Conservation (phyloP, 441 rosid genomes). For the Euphorbia neoarborescens region DNA sequence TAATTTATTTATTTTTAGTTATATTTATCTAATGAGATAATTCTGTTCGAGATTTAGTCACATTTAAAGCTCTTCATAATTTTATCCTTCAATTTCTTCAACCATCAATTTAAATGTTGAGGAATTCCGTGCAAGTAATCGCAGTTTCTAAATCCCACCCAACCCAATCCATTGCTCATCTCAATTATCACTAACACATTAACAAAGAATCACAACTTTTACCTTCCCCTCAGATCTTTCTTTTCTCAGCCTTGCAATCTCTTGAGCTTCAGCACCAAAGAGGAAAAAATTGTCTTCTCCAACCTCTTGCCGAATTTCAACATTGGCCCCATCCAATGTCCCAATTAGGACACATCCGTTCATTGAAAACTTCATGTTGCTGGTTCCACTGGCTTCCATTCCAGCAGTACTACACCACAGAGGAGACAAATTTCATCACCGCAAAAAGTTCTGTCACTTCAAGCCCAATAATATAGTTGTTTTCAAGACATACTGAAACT, state of each 20-base stretch:
- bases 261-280: constrained; percentile 80
- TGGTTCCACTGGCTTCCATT: constrained; percentile 99
- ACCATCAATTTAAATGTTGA: background rate
- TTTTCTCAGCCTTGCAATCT: constrained; percentile 68
- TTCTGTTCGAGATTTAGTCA: no score
- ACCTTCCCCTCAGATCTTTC: constrained; percentile 90
- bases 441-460: background rate
- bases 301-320: constrained; percentile 86
- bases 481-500: background rate
- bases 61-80: no score
- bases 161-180: background rate
- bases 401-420: constrained; percentile 69
- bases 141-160: background rate
- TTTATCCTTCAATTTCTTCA: background rate
- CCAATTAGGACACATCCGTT: constrained; percentile 88
- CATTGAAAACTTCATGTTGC: constrained; percentile 98
- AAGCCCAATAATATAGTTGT: background rate
- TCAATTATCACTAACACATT: background rate
- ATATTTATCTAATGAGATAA: no score
- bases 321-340: constrained; percentile 96
- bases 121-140: background rate
- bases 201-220: background rate
- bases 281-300: constrained; percentile 93
- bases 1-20: no score
- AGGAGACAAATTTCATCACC: background rate